phyloP scores from a whole-genome alignment of 2,329 filamentous ascomycete genomes.

The Capronia coronata region DNA sequence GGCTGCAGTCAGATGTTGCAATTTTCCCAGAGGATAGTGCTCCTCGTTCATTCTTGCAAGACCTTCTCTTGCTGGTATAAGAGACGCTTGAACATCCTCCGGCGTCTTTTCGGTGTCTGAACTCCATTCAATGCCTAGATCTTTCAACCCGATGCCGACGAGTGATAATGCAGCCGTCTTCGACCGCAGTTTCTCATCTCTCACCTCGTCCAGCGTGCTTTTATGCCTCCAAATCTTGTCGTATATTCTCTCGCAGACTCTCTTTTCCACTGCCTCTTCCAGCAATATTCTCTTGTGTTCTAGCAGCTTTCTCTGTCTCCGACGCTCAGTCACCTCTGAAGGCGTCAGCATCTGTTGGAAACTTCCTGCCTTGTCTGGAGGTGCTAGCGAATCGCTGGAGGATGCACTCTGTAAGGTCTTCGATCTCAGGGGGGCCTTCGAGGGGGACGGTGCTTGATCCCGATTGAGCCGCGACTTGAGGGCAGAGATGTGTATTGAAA shows the following conservation, averaged over 20 bases:
- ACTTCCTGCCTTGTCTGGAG: slow-evolving; percentile 35
- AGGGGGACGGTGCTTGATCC: slow-evolving; percentile 51
- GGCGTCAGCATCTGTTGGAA: slow-evolving; percentile 85
- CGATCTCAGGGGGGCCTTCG: slow-evolving; percentile 23
- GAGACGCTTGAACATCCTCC: slow-evolving; percentile 63
- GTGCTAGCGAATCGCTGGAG: slow-evolving; percentile 22
- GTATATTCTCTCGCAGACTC: slow-evolving; percentile 79
- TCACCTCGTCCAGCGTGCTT: slow-evolving; percentile 85
- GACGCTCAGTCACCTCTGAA: slow-evolving; percentile 72
- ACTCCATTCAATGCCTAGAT: slow-evolving; percentile 72
- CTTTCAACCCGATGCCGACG: slow-evolving; percentile 83
- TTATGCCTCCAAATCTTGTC: slow-evolving; percentile 83
- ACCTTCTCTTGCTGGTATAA: slow-evolving; percentile 64
- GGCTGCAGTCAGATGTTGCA: slow-evolving; percentile 77
- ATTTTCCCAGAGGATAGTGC: slow-evolving; percentile 81
- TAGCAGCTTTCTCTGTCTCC: slow-evolving; percentile 68
- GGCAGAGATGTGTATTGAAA: slow-evolving; percentile 77
- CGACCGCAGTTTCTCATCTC: slow-evolving; percentile 89
- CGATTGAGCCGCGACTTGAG: slow-evolving; percentile 69
- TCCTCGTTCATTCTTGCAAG: slow-evolving; percentile 78
- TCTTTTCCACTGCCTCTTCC: slow-evolving; percentile 86
- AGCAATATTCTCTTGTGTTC: slow-evolving; percentile 70
- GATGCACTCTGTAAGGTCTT: slow-evolving; percentile 14
- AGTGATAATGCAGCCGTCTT: slow-evolving; percentile 84
- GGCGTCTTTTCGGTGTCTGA: slow-evolving; percentile 50